A percentile compares a stretch with the other conserved stretches of the same genome.
Conservation (phyloP, 163 green algal species). For the Picocystis sp. region DNA sequence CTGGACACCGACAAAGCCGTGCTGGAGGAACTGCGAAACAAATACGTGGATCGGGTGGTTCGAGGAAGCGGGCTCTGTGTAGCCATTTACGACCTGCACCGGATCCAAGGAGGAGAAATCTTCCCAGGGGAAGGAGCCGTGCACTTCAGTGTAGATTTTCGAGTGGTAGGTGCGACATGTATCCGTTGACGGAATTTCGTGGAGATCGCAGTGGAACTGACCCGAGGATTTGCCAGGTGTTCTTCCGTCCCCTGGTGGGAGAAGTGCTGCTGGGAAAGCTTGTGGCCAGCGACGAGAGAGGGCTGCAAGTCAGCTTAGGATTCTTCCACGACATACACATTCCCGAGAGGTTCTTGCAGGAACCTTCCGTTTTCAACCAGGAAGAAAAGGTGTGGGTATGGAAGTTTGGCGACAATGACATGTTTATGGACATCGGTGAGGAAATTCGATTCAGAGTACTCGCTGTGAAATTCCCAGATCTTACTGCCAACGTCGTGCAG, state of each 20-base stretch:
- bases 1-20: constrained; percentile 44
- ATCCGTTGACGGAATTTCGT: constrained; percentile 13
- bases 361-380: constrained; percentile 31
- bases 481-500: constrained; percentile 11
- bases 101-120: constrained; percentile 62
- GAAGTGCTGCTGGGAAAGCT: constrained; percentile 74
- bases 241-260: constrained; percentile 72
- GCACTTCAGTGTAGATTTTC: constrained; percentile 35
- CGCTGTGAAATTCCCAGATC: constrained; percentile 13
- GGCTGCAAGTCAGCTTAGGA: constrained; percentile 57
- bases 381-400: constrained; percentile 33
- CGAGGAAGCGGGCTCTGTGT: constrained; percentile 61
- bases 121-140: constrained; percentile 62
- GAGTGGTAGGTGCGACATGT: background rate
- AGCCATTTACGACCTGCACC: constrained; percentile 72
- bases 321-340: constrained; percentile 85
- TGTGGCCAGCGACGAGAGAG: constrained; percentile 24
- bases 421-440: constrained; percentile 57
- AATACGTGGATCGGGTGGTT: constrained; percentile 60
- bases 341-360: constrained; percentile 49
- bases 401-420: constrained; percentile 13
- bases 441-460: constrained; percentile 44
- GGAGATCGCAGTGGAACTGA: background rate
- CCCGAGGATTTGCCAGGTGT: constrained; percentile 53
- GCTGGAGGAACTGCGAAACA: constrained; percentile 41